phyloP scores from a whole-genome alignment of 176 grass and related monocot species.

The Areca catechu region DNA sequence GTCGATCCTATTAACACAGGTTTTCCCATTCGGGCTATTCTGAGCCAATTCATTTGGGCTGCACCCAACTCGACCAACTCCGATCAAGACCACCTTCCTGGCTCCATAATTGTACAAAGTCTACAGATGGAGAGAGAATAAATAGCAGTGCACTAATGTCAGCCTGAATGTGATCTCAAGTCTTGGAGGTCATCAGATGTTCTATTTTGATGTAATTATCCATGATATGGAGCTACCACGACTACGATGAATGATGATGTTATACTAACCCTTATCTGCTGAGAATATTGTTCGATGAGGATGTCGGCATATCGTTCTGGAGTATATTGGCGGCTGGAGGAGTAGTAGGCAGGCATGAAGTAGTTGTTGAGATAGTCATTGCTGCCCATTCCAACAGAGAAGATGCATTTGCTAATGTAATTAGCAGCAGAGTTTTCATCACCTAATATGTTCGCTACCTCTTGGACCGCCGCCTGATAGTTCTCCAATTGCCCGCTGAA shows the following conservation, averaged over 20 bases:
- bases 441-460: no score
- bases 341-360: conserved; percentile 80
- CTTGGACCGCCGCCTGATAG: no score
- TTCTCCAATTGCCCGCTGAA: no score
- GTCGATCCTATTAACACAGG: conserved; percentile 33
- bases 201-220: no score
- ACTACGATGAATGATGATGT: background rate
- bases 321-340: conserved; percentile 74
- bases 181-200: no score
- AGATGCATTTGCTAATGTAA: conserved; percentile 33
- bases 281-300: conserved; percentile 66
- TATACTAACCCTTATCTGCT: conserved; percentile 43
- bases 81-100: conserved; percentile 55
- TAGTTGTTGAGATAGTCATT: conserved; percentile 99
- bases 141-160: no score
- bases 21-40: conserved; percentile 15
- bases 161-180: no score
- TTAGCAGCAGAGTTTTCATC: no score
- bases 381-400: conserved; percentile 91
- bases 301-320: conserved; percentile 71
- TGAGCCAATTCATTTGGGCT: conserved; percentile 81
- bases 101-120: conserved; percentile 74
- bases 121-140: conserved; percentile 16
- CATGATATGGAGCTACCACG: background rate
- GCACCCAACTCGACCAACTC: conserved; percentile 78